A percentile compares a stretch with the other conserved stretches of the same genome.
These are phyloP conservation scores for Eucalyptus tenuipes DNA, from an alignment of 345 rosid genomes.

Conservation along the genomic window DNA sequence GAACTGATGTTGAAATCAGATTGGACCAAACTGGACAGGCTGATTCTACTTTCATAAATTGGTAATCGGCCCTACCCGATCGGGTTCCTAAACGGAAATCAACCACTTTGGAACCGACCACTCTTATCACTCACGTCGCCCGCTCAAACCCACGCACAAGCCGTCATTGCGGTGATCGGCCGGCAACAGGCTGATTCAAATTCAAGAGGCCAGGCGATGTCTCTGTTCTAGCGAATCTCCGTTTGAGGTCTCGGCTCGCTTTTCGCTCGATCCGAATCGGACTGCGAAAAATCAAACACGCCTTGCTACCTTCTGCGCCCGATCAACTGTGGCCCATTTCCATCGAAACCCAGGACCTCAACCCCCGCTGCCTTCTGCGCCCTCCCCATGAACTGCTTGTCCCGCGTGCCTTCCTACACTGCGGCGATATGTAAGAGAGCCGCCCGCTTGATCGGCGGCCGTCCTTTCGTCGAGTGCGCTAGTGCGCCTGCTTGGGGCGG, in stretches of 20 bases:
- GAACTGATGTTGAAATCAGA: too few relatives aligned
- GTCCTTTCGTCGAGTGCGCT: conserved; percentile 8
- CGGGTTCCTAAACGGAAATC: too few relatives aligned
- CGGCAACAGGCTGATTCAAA: neutral
- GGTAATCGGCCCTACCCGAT: fast-evolving
- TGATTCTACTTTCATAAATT: too few relatives aligned
- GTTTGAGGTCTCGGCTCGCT: neutral
- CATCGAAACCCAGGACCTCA: neutral
- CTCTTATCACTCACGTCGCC: too few relatives aligned
- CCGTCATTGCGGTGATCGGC: neutral
- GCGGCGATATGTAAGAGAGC: conserved; percentile 29
- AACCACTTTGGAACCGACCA: too few relatives aligned
- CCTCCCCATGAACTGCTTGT: conserved; percentile 39
- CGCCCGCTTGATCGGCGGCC: conserved; percentile 7
- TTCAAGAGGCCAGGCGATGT: neutral
- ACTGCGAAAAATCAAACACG: neutral
- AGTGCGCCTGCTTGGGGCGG: conserved; percentile 1
- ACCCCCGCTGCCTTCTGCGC: neutral
- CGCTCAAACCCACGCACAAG: neutral
- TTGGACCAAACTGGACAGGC: too few relatives aligned
- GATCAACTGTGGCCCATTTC: neutral
- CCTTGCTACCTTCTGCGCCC: neutral
- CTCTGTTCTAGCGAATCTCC: neutral
- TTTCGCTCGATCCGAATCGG: neutral
- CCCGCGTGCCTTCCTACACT: conserved; percentile 37